These are phyloP conservation scores for Tremella mesenterica DNA, from an alignment of 768 basidiomycete species.

Conservation along the genomic window DNA sequence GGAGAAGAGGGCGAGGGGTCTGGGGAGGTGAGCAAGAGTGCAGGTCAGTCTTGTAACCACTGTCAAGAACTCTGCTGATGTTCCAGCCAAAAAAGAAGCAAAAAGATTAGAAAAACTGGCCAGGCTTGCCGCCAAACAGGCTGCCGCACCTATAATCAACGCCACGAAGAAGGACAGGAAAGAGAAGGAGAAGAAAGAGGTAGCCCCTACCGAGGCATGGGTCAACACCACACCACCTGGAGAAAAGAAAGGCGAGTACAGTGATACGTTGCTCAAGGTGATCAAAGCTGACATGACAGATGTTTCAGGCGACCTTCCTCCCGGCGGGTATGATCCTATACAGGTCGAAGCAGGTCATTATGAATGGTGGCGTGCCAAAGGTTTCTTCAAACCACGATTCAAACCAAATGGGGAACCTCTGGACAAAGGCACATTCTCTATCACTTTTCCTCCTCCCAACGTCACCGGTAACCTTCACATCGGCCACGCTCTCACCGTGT, in stretches of 20 bases:
- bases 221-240: constrained; percentile 83
- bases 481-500: constrained; percentile 83
- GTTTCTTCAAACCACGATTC: constrained; percentile 69
- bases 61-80: neutral
- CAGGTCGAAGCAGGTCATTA: constrained; percentile 95
- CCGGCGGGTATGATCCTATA: constrained; percentile 83
- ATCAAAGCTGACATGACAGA: constrained; percentile 50
- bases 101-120: constrained; percentile 51
- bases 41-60: too few relatives aligned
- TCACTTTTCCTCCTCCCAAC: constrained; percentile 89
- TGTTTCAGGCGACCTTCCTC: constrained; percentile 71
- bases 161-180: constrained; percentile 57
- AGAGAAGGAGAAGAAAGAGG: constrained; percentile 63
- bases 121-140: constrained; percentile 49
- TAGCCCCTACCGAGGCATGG: constrained; percentile 52
- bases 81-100: constrained; percentile 71
- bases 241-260: constrained; percentile 74
- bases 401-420: constrained; percentile 53
- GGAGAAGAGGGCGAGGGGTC: constrained; percentile 11
- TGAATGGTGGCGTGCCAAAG: constrained; percentile 89
- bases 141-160: constrained; percentile 46
- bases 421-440: constrained; percentile 65
- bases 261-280: neutral
- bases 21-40: constrained; percentile 9
- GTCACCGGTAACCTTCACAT: constrained; percentile 94